Conservation (phyloP, 1,284 basidiomycete genomes). For the Anthracocystis panici-leucophaei region DNA sequence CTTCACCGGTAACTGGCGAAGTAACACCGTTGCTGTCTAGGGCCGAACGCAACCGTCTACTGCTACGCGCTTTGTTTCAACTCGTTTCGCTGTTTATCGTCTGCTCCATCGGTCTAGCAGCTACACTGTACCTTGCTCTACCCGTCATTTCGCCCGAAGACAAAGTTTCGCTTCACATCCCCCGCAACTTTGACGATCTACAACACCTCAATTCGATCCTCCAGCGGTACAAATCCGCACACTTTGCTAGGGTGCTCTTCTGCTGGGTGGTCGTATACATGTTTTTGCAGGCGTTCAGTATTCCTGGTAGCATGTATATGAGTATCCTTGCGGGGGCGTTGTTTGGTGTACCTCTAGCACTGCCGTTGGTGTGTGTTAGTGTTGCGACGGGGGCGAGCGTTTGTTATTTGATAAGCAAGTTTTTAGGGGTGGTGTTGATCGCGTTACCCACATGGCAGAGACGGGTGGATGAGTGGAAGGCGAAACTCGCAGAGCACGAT, state of each 20-base stretch:
- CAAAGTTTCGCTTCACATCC: constrained; percentile 64
- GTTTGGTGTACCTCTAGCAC: constrained; percentile 89
- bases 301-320: constrained; percentile 98
- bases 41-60: constrained; percentile 34
- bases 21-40: neutral
- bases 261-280: constrained; percentile 78
- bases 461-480: constrained; percentile 83
- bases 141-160: constrained; percentile 55
- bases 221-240: constrained; percentile 70
- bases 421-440: constrained; percentile 75
- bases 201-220: constrained; percentile 68
- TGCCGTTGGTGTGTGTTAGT: constrained; percentile 90
- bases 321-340: constrained; percentile 95
- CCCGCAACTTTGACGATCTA: constrained; percentile 70
- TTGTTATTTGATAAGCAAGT: constrained; percentile 91
- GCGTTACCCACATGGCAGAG: constrained; percentile 79
- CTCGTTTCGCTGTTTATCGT: constrained; percentile 55
- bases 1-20: neutral
- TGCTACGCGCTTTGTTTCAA: constrained; percentile 45
- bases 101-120: constrained; percentile 45
- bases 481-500: constrained; percentile 78
- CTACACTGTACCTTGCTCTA: constrained; percentile 55
- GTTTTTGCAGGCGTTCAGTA: constrained; percentile 93
- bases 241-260: constrained; percentile 69
- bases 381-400: constrained; percentile 90